Conservation (phyloP, 163 green algal species). For the Trebouxia gelatinosa region DNA sequence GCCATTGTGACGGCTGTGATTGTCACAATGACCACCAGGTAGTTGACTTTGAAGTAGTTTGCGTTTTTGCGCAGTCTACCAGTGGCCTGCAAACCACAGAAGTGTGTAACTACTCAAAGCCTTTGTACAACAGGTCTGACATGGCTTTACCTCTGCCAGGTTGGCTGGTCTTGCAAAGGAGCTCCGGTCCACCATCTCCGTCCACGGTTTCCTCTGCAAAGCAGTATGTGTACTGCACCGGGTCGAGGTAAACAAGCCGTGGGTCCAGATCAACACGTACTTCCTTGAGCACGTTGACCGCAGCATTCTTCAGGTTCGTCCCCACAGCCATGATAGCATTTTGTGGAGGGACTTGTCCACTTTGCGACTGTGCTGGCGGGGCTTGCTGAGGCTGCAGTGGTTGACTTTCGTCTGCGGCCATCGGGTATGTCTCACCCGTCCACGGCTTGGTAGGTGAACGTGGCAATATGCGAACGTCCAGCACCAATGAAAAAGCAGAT, state of each 20-base stretch:
- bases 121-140: too few species aligned
- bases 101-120: too few species aligned
- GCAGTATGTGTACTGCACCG: not conserved
- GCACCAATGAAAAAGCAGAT: too few species aligned
- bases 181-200: conserved; percentile 76
- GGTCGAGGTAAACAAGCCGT: too few species aligned
- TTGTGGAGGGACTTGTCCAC: not conserved
- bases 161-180: conserved; percentile 72
- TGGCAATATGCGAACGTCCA: too few species aligned
- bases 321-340: conserved; percentile 30
- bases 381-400: conserved; percentile 19
- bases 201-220: conserved; percentile 81
- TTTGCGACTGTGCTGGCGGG: conserved; percentile 7
- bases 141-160: conserved; percentile 65
- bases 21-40: conserved; percentile 72
- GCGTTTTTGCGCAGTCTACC: conserved; percentile 78
- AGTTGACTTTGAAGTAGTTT: conserved; percentile 89
- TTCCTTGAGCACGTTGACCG: conserved; percentile 30
- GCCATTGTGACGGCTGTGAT: conserved; percentile 65
- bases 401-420: not conserved
- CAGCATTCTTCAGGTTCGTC: not conserved
- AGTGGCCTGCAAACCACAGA: conserved; percentile 64
- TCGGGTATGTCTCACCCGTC: too few species aligned
- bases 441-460: too few species aligned
- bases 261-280: too few species aligned